These are phyloP conservation scores for Candida vartiovaarae DNA, from an alignment of 805 yeast genomes.

Conservation along the genomic window DNA sequence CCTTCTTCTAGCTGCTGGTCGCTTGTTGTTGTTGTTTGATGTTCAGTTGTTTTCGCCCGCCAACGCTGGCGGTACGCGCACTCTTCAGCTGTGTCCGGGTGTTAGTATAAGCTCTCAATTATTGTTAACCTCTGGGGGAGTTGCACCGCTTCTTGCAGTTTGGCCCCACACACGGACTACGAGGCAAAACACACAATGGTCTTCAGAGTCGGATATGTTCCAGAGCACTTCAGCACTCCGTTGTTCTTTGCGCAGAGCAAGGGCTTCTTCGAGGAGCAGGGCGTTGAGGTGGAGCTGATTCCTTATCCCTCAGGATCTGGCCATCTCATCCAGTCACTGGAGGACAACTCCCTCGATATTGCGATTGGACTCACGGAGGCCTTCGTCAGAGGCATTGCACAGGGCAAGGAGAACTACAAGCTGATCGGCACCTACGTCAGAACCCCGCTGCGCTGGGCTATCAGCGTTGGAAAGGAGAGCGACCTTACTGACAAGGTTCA, in stretches of 20 bases:
- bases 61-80: too few relatives aligned
- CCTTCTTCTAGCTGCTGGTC: not conserved
- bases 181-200: conserved; percentile 10
- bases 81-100: too few relatives aligned
- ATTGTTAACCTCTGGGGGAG: too few relatives aligned
- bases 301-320: conserved; percentile 88
- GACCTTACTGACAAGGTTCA: conserved; percentile 47
- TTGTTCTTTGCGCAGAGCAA: conserved; percentile 60
- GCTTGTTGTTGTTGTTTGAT: not conserved
- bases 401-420: conserved; percentile 42
- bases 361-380: conserved; percentile 92
- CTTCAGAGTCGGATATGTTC: conserved; percentile 71
- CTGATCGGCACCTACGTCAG: conserved; percentile 78
- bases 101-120: too few relatives aligned
- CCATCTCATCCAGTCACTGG: conserved; percentile 68
- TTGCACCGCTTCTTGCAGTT: too few relatives aligned
- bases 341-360: conserved; percentile 57
- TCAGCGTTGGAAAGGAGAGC: conserved; percentile 66
- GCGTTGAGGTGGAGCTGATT: conserved; percentile 50
- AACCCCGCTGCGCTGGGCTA: conserved; percentile 87
- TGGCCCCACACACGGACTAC: too few relatives aligned
- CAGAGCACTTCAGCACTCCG: conserved; percentile 91
- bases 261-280: conserved; percentile 43
- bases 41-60: too few relatives aligned
- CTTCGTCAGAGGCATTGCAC: conserved; percentile 74